These are phyloP conservation scores for Euphorbia schlechtendalii DNA, from an alignment of 441 rosid genomes.

Conservation along the genomic window DNA sequence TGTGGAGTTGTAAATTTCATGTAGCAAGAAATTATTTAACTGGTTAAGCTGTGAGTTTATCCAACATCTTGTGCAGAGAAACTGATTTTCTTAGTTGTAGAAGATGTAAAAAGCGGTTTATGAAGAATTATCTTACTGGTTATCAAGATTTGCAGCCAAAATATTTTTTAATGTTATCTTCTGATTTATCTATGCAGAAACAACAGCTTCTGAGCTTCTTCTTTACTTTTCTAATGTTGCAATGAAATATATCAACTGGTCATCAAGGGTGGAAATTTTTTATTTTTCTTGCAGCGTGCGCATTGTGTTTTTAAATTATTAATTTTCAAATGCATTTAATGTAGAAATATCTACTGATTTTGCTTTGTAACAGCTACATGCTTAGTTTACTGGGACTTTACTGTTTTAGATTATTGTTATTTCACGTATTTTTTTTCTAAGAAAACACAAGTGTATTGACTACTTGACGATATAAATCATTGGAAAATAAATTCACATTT, in stretches of 20 bases:
- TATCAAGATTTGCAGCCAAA: not conserved
- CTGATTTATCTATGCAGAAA: conserved; percentile 28
- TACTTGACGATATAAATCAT: too few species aligned
- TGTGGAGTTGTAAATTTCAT: not conserved
- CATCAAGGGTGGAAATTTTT: not conserved
- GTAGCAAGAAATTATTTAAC: not conserved
- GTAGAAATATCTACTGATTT: not conserved
- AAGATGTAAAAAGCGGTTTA: too few species aligned
- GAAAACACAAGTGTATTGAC: too few species aligned
- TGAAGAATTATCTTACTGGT: not conserved
- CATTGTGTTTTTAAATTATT: not conserved
- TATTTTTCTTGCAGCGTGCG: not conserved
- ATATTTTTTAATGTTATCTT: conserved; percentile 13
- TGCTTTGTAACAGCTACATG: not conserved
- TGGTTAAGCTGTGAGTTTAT: not conserved
- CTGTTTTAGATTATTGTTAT: too few species aligned
- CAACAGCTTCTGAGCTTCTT: conserved; percentile 75
- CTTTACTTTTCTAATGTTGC: conserved; percentile 11
- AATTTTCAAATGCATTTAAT: not conserved
- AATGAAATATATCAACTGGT: not conserved
- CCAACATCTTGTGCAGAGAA: too few species aligned
- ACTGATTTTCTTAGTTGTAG: too few species aligned
- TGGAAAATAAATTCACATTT: too few species aligned
- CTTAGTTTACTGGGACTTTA: not conserved
- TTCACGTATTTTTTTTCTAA: too few species aligned